A percentile compares a stretch with the other conserved stretches of the same genome.
Evolutionary conservation across 306 rosid genomes (phyloP).

Genomic region (Castanea crenata): DNA sequence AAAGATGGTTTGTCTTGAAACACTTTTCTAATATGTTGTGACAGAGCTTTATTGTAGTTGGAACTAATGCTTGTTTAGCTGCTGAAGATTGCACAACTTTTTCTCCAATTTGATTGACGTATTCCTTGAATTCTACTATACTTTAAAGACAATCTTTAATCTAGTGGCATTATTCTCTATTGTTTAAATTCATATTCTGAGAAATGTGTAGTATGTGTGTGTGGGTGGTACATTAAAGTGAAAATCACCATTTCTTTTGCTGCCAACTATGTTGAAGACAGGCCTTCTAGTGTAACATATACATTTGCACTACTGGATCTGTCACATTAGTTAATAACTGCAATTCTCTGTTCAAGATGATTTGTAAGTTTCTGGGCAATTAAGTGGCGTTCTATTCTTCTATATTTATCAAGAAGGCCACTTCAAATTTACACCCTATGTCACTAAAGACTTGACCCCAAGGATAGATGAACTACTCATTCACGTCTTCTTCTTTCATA

Average conservation of each 20-base stretch:
- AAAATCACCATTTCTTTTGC: neutral
- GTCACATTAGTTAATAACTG: neutral
- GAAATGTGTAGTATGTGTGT: neutral
- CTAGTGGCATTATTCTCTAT: neutral
- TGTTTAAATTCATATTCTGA: neutral
- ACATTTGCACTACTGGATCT: neutral
- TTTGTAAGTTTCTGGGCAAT: neutral
- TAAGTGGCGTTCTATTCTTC: neutral
- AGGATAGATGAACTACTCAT: neutral
- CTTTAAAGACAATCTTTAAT: neutral
- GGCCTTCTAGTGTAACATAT: neutral
- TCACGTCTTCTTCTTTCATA: neutral
- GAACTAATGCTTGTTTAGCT: conserved; percentile 14
- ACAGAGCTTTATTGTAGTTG: neutral
- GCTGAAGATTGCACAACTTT: conserved; percentile 1
- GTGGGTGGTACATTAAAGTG: neutral
- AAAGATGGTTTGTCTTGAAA: conserved; percentile 50
- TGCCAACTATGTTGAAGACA: neutral
- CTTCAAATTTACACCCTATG: neutral
- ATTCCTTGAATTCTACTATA: neutral
- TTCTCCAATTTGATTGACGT: neutral
- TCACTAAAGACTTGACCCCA: neutral
- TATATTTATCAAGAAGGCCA: neutral
- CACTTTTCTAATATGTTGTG: conserved; percentile 25
- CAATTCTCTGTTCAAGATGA: neutral